Conservation (phyloP, 1,284 basidiomycete genomes). For the Heterobasidion irregulare region DNA sequence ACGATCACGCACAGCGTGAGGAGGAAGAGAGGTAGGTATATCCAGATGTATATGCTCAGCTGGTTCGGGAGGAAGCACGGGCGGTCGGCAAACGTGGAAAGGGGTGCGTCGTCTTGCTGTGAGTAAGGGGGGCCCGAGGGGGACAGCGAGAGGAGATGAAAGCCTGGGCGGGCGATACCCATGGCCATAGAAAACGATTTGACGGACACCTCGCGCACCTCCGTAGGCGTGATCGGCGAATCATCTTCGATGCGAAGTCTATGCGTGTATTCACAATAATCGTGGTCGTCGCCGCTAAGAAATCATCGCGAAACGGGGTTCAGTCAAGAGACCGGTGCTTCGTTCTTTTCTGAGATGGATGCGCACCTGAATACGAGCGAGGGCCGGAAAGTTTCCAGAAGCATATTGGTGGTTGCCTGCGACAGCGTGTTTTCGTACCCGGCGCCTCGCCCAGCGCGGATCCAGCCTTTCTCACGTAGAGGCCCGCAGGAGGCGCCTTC, state of each 20-base stretch:
- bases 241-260: constrained; percentile 16
- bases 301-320: background rate
- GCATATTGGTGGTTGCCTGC: constrained; percentile 36
- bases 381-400: constrained; percentile 43
- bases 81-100: constrained; percentile 27
- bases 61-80: constrained; percentile 55
- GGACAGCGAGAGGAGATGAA: constrained; percentile 54
- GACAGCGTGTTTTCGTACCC: constrained; percentile 60
- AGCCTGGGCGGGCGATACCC: constrained; percentile 49
- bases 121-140: constrained; percentile 16
- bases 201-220: constrained; percentile 47
- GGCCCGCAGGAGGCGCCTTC: constrained; percentile 45
- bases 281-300: constrained; percentile 56
- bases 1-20: constrained; percentile 24
- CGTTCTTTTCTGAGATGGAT: background rate
- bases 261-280: constrained; percentile 55
- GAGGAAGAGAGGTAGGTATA: constrained; percentile 40
- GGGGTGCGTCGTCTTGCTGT: constrained; percentile 1
- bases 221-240: constrained; percentile 12
- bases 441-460: constrained; percentile 44
- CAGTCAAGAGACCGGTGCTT: background rate
- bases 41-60: constrained; percentile 38
- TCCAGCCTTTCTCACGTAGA: constrained; percentile 40
- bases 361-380: constrained; percentile 41
- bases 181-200: constrained; percentile 56